These are phyloP conservation scores for Panaeolus papilionaceus DNA, from an alignment of 768 basidiomycete genomes.

Conservation along the genomic window DNA sequence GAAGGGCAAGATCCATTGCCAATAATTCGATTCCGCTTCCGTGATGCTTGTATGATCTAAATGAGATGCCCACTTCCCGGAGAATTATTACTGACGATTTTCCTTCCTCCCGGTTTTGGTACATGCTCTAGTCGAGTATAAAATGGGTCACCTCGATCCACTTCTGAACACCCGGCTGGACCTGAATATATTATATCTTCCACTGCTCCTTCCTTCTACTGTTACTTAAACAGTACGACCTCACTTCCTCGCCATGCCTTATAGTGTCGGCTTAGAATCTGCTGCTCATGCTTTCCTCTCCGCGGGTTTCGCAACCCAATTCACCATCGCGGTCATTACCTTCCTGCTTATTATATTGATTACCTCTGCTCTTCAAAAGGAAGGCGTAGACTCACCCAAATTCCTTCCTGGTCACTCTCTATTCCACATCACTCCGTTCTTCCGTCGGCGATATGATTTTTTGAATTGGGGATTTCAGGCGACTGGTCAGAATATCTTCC, in stretches of 20 bases:
- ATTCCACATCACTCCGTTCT: conserved; percentile 70
- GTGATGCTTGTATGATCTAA: conserved; percentile 37
- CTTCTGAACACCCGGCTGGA: conserved; percentile 38
- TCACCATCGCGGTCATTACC: conserved; percentile 52
- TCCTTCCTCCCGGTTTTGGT: conserved; percentile 33
- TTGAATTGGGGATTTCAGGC: conserved; percentile 73
- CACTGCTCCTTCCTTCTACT: conserved; percentile 25
- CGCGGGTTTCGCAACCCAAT: conserved; percentile 54
- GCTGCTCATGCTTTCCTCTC: conserved; percentile 56
- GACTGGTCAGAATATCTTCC: conserved; percentile 69
- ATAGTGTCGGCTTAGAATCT: conserved; percentile 54
- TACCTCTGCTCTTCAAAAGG: conserved; percentile 53
- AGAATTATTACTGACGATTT: conserved; percentile 36
- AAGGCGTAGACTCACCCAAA: conserved; percentile 56
- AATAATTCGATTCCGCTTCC: conserved; percentile 35
- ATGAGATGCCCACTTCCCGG: conserved; percentile 39
- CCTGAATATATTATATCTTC: conserved; percentile 35
- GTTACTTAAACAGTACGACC: conserved; percentile 28
- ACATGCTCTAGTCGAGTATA: conserved; percentile 36
- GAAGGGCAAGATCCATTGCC: conserved; percentile 30
- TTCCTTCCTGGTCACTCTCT: conserved; percentile 64
- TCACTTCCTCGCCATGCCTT: conserved; percentile 48
- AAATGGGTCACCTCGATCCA: conserved; percentile 32
- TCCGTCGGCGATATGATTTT: conserved; percentile 73
- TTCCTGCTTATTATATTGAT: conserved; percentile 52